phyloP scores from a whole-genome alignment of 192 early-diverging fungal species.

The Mortierella claussenii region DNA sequence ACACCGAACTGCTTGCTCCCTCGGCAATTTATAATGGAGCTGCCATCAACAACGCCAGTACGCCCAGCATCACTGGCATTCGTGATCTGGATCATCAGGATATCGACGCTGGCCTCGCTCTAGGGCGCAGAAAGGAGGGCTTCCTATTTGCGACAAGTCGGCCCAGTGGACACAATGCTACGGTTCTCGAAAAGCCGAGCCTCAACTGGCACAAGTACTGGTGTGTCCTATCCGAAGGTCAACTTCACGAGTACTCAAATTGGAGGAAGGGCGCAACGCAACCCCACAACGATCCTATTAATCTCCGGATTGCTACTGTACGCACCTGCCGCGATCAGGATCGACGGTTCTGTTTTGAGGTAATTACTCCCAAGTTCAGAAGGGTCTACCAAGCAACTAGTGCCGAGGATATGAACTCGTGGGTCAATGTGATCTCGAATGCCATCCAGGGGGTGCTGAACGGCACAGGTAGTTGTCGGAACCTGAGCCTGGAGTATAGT shows the following conservation, averaged over 20 bases:
- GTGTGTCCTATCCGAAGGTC: slow-evolving; percentile 72
- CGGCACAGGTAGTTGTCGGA: slow-evolving; percentile 57
- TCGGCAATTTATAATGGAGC: neutral
- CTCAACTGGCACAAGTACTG: slow-evolving; percentile 58
- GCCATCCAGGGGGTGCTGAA: slow-evolving; percentile 73
- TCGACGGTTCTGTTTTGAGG: slow-evolving; percentile 76
- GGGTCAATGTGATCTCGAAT: slow-evolving; percentile 75
- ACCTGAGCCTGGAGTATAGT: slow-evolving; percentile 31
- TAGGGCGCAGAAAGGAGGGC: slow-evolving; percentile 63
- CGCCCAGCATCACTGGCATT: slow-evolving; percentile 62
- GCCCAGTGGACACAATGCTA: slow-evolving; percentile 41
- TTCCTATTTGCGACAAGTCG: slow-evolving; percentile 69
- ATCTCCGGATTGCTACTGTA: slow-evolving; percentile 75
- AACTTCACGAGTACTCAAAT: slow-evolving; percentile 71
- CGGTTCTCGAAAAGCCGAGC: slow-evolving; percentile 39
- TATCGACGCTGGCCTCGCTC: slow-evolving; percentile 48
- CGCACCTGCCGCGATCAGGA: slow-evolving; percentile 70
- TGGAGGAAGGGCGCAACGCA: slow-evolving; percentile 68
- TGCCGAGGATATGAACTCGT: slow-evolving; percentile 69
- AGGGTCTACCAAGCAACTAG: slow-evolving; percentile 77
- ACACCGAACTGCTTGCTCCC: neutral
- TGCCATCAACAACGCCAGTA: neutral
- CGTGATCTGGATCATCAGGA: slow-evolving; percentile 70
- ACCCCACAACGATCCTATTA: slow-evolving; percentile 64
- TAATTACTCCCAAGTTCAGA: slow-evolving; percentile 68